Evolutionary conservation across 179 eudicot species (phyloP), one percentile per base, ranked within the genome.

Genomic region (Corrigiola litoralis): DNA sequence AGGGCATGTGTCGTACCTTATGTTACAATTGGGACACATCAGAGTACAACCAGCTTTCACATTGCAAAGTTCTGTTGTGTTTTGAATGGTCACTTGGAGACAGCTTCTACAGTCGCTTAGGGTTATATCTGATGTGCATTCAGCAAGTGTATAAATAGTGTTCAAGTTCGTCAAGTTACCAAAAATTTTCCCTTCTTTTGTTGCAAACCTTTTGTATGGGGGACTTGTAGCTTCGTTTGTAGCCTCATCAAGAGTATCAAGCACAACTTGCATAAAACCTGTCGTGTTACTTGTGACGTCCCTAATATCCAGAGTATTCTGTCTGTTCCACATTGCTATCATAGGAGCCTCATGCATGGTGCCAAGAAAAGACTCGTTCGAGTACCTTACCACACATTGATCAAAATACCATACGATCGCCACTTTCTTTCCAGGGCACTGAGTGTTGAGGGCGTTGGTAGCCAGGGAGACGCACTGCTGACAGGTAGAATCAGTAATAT

Each of bases 11-110:
- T 73, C 77, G 32, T 73, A 73, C 55, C 77, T 53, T 60, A 73
- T 61, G 57, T 61, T 67, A 61, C 77, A 73, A 51, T 68, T 73
- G 32, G 77, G 77, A 36, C 72, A 61, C 77, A 73, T 73, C 68
- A 73, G 61, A 61, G 77, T 73, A 68, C 77, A 73, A 9, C 77
- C 77, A 37, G 68, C 64, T 63, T 73, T 73, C 2, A 53, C 65
- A 55, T 73, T 73, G 32, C 77, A 73, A n/a, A 73, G 77, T 51
- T 67, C 68, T 28, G 77, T 33, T 47, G 58, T 62, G 33, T 73
- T 73, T 3, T 72, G 65, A 37, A 73, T 61, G 23, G 61, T 58
- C 68, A 54, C 58, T 17, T 38, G 24, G 12, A 73, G 77, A 62
- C 77, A 73, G n/a, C 12, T 20, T 14, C n/a, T 54, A 29, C 77